Percentiles rank a stretch among this genome's conserved stretches.
Conservation (phyloP, 257 asterid species). For the Gardenia jasminoides region DNA sequence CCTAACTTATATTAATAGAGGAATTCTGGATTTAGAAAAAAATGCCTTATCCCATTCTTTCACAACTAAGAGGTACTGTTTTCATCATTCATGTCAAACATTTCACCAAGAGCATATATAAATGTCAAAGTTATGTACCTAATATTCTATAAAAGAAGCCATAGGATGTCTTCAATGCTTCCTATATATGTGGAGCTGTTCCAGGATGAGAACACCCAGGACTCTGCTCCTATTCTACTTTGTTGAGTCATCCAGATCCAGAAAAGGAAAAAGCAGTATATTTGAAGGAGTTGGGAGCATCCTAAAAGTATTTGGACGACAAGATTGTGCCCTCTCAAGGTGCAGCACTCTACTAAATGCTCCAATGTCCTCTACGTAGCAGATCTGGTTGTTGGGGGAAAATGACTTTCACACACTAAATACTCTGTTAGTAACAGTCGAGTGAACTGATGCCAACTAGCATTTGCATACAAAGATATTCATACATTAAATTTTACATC, state of each 20-base stretch:
- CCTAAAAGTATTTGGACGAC: too few species aligned
- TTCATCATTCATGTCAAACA: neutral
- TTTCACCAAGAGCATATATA: neutral
- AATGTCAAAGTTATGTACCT: too few species aligned
- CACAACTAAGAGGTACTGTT: neutral
- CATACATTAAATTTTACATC: too few species aligned
- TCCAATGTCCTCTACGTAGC: too few species aligned
- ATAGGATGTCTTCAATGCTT: neutral
- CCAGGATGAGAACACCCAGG: neutral
- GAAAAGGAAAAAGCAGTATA: neutral
- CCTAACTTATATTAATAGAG: neutral
- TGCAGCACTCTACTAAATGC: too few species aligned
- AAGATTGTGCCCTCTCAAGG: too few species aligned
- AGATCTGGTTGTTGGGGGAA: too few species aligned
- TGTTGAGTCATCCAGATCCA: neutral
- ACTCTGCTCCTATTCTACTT: neutral
- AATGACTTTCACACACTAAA: too few species aligned
- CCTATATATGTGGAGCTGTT: neutral
- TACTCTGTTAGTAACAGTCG: too few species aligned
- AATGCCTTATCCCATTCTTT: neutral
- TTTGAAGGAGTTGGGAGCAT: too few species aligned
- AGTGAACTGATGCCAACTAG: too few species aligned
- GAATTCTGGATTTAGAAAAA: neutral
- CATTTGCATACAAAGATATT: too few species aligned
- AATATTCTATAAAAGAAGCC: neutral